Base-by-base conservation (phyloP, 148 eudicot genomes). In the Chenopodium quinoa region DNA sequence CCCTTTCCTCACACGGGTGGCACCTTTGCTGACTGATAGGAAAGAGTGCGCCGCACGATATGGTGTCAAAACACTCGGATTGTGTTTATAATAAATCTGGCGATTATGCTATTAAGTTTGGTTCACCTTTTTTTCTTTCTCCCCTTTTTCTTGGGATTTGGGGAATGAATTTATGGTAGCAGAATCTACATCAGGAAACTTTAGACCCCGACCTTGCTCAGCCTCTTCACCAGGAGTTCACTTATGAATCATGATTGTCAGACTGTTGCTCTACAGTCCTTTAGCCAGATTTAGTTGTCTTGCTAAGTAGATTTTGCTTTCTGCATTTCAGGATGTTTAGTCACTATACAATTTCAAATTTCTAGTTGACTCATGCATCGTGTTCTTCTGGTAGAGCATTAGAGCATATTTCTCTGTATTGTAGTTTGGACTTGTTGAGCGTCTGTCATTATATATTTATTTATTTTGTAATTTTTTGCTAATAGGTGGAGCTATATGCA, bases 401-500 rank as follows among this genome's bases (percentile, higher is more conserved):
- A 23, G 27, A 1, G 29, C 23, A 23, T 73, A 16, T 3, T 83
- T 40, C 29, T 50, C 3, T 71, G 52, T 25, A 27, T 17, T 66
- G 65, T 40, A 17, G 56, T 56, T 75, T 54, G 7, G 7, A n/a
- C n/a, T 20, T 75, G 32, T 84, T 76, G 32, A 47, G 29, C 54
- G 31, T 60, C 13, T 58, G 62, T 16, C 71, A 79, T 69, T 84
- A 78, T 14, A 1, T 56, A 14, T 81, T 58, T 23, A 58, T 82
- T 62, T 68, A 37, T n/a, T 82, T 50, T 68, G 37, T n/a, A 50
- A 54, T 78, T 63, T 54, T 79, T 69, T 84, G 69, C 75, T 73
- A 84, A 87, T 83, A 95, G 98, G 98, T 95, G 81, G 98, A 95
- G 91, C 90, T 95, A 69, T 95, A 95, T 87, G 97, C 97, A 79